Percentiles rank a stretch among this genome's conserved stretches.
These are phyloP conservation scores for Gleditsia sinensis DNA, from an alignment of 306 rosid genomes.

Conservation along the genomic window DNA sequence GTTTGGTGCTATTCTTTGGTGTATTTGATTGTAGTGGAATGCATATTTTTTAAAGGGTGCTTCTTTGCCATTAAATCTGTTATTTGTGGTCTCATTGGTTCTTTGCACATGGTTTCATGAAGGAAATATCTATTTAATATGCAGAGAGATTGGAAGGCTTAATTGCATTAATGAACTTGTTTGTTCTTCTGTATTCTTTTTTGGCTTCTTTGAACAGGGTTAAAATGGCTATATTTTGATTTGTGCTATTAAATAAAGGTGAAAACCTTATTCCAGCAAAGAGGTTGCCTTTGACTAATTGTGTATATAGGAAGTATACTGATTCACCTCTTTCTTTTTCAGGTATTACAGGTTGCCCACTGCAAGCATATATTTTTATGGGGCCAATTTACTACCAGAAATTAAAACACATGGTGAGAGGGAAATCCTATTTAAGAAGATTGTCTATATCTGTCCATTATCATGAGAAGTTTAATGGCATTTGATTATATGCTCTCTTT, in stretches of 20 bases:
- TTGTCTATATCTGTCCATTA: slow-evolving; percentile 1
- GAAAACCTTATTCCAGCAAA: slow-evolving; percentile 1
- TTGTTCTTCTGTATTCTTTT: neutral
- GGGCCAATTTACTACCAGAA: slow-evolving; percentile 98
- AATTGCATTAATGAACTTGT: neutral
- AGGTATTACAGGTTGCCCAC: slow-evolving; percentile 95
- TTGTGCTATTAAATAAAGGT: neutral
- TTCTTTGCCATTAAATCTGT: neutral
- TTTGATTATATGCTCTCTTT: neutral
- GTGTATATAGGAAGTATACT: slow-evolving; percentile 10
- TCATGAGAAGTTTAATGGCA: neutral
- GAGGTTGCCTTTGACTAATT: neutral
- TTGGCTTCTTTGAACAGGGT: neutral
- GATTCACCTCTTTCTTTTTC: slow-evolving; percentile 31
- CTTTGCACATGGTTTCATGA: neutral
- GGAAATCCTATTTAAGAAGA: slow-evolving; percentile 5
- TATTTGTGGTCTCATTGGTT: neutral
- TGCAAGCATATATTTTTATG: slow-evolving; percentile 98
- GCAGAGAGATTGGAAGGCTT: neutral
- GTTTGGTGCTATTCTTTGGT: neutral
- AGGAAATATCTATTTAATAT: neutral
- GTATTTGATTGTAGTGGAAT: neutral
- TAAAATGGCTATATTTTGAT: neutral
- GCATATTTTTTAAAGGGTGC: neutral
- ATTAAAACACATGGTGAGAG: slow-evolving; percentile 90